These are phyloP conservation scores for Hypocrella siamensis DNA, from an alignment of 2,329 filamentous ascomycete species.

Conservation along the genomic window DNA sequence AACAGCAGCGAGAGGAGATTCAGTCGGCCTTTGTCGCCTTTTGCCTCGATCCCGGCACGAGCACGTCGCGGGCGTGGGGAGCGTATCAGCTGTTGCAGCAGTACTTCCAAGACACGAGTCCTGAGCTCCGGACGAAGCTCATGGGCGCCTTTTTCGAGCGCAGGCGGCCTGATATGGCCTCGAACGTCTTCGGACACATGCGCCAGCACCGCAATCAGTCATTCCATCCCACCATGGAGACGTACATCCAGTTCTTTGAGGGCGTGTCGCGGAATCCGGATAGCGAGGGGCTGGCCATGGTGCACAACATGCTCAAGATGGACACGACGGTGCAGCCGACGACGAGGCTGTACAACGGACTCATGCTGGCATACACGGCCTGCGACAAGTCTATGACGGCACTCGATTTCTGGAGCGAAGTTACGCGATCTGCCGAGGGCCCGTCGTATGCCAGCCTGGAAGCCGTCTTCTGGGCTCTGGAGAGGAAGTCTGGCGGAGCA, in stretches of 20 bases:
- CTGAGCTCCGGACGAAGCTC: conserved; percentile 48
- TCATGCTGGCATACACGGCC: conserved; percentile 74
- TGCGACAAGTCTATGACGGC: conserved; percentile 51
- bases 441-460: conserved; percentile 69
- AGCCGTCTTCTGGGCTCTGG: conserved; percentile 67
- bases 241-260: conserved; percentile 65
- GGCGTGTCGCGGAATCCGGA: conserved; percentile 47
- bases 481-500: conserved; percentile 42
- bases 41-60: conserved; percentile 45
- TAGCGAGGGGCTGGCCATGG: conserved; percentile 49
- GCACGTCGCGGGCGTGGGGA: conserved; percentile 48
- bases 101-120: conserved; percentile 50
- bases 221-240: conserved; percentile 53
- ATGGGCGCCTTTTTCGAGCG: conserved; percentile 75
- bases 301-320: conserved; percentile 91
- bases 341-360: conserved; percentile 63
- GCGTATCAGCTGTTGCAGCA: conserved; percentile 50
- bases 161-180: conserved; percentile 68
- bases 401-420: conserved; percentile 69
- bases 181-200: conserved; percentile 85
- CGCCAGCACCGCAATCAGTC: conserved; percentile 51
- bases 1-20: conserved; percentile 51
- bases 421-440: conserved; percentile 71
- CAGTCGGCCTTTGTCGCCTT: conserved; percentile 51
- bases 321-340: conserved; percentile 65